A percentile compares a stretch with the other conserved stretches of the same genome.
phyloP scores from a whole-genome alignment of 495 filamentous ascomycete species.

The Penicillium atrosanguineum region DNA sequence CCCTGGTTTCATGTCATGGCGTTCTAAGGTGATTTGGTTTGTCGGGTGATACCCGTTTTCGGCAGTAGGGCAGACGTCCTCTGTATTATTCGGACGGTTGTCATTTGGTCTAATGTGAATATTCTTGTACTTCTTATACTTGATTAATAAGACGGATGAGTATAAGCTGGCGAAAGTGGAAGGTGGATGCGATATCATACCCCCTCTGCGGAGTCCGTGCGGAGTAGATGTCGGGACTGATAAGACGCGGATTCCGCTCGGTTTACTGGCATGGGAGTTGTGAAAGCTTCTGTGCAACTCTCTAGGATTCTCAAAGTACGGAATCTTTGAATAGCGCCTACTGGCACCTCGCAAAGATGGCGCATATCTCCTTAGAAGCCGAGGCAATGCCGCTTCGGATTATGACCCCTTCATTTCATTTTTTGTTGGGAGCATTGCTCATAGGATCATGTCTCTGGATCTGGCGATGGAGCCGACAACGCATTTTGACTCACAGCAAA shows the following conservation, averaged over 20 bases:
- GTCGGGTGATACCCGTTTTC: slow-evolving; percentile 1
- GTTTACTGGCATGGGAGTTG: too few relatives aligned
- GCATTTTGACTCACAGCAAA: neutral
- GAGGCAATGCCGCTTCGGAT: too few relatives aligned
- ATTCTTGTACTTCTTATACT: slow-evolving; percentile 4
- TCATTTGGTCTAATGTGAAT: neutral
- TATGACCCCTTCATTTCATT: neutral
- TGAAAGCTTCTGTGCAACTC: too few relatives aligned
- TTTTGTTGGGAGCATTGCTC: neutral
- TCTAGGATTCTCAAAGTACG: too few relatives aligned
- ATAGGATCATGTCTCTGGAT: neutral
- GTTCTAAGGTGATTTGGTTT: neutral
- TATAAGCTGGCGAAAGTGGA: neutral
- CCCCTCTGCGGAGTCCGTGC: slow-evolving; percentile 6
- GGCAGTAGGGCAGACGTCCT: neutral
- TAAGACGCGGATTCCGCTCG: too few relatives aligned
- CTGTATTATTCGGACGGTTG: neutral
- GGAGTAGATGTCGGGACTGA: slow-evolving; percentile 2
- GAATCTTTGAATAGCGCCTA: too few relatives aligned
- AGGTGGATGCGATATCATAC: neutral
- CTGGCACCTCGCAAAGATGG: too few relatives aligned
- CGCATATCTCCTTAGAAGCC: too few relatives aligned
- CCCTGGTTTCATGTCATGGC: neutral
- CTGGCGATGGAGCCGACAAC: slow-evolving; percentile 1
- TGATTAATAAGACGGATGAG: neutral